A percentile compares a stretch with the other conserved stretches of the same genome.
phyloP scores from a whole-genome alignment of 2,329 filamentous ascomycete species.

The Berkeleyomyces basicola region DNA sequence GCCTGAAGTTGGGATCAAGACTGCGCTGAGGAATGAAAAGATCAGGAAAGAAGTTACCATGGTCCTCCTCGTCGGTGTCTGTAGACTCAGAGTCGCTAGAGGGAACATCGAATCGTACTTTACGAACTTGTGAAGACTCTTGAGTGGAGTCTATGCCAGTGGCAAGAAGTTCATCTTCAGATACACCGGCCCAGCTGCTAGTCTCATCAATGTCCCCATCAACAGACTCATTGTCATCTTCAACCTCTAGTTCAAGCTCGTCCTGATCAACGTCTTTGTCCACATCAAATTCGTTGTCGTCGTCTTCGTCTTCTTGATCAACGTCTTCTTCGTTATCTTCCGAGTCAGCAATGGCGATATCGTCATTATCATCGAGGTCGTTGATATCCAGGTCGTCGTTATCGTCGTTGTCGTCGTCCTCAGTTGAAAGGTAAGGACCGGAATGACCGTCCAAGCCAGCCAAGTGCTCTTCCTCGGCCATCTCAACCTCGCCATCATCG shows the following conservation, averaged over 20 bases:
- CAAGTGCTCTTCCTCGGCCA: constrained; percentile 63
- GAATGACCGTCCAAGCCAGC: constrained; percentile 29
- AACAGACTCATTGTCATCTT: constrained; percentile 5
- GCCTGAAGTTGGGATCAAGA: constrained; percentile 54
- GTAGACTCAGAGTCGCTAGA: constrained; percentile 48
- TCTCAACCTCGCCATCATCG: constrained; percentile 61
- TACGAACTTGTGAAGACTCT: constrained; percentile 32
- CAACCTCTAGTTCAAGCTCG: neutral
- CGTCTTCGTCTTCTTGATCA: neutral
- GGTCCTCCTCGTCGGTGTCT: constrained; percentile 35
- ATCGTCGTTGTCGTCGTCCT: constrained; percentile 24
- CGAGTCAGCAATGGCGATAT: constrained; percentile 17
- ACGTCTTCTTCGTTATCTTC: neutral
- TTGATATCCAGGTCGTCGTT: constrained; percentile 24
- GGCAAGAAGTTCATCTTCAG: constrained; percentile 16
- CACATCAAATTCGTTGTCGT: constrained; percentile 23
- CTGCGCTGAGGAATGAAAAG: constrained; percentile 63
- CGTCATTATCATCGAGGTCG: constrained; percentile 21
- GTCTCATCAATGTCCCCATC: constrained; percentile 11
- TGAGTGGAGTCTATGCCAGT: constrained; percentile 32
- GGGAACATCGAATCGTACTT: constrained; percentile 57
- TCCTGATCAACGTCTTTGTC: constrained; percentile 22
- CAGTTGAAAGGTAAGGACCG: constrained; percentile 25
- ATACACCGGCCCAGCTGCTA: constrained; percentile 7
- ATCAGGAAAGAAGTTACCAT: constrained; percentile 54